Base-by-base conservation (phyloP, 257 asterid species). In the Solanum sitiens region DNA sequence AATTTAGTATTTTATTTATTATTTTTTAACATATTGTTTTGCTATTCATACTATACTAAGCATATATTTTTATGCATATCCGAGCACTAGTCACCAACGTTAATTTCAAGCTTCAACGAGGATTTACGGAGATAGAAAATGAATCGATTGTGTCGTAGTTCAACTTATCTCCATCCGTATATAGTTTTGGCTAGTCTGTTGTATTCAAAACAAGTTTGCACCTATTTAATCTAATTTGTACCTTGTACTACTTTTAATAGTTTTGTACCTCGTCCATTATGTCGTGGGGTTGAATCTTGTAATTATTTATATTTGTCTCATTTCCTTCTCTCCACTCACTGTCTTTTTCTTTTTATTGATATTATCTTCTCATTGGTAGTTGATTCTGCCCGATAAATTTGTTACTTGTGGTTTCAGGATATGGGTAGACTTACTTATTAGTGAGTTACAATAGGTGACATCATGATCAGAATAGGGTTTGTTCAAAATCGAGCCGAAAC, bases 261-360 rank as follows among this genome's bases (percentile, higher is more conserved):
- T 56, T 56, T 56, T 7, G 2, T 7, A 56, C 4, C n/a, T 56
- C n/a, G 65, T 2, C 0, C 65, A 56, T 0, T 0, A 0, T 1
- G 11, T 56, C 0, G 4, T 56, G 4, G 4, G 10, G 18, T 56
- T 56, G 11, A 1, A 56, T 56, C 11, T 56, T 7, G 65, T 7
- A 56, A 23, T 56, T 56, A n/a, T 56, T 7, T 53, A 53, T 7
- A 56, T 56, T 56, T 18, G 11, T 18, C n/a, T 18, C 11, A 56
- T 18, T 56, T 56, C n/a, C 65, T 18, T 53, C 4, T 53, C 18
- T 56, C 65, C n/a, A 56, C 4, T 0, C 65, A 56, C 2, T 0
- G 2, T 56, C 11, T 56, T 0, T 56, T 18, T 56, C n/a, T 56
- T 56, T 18, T 56, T 56, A 0, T 56, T 56, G n/a, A 18, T 56